Conservation (phyloP, 2,329 filamentous ascomycete species). For the Phialemonium atrogriseum region DNA sequence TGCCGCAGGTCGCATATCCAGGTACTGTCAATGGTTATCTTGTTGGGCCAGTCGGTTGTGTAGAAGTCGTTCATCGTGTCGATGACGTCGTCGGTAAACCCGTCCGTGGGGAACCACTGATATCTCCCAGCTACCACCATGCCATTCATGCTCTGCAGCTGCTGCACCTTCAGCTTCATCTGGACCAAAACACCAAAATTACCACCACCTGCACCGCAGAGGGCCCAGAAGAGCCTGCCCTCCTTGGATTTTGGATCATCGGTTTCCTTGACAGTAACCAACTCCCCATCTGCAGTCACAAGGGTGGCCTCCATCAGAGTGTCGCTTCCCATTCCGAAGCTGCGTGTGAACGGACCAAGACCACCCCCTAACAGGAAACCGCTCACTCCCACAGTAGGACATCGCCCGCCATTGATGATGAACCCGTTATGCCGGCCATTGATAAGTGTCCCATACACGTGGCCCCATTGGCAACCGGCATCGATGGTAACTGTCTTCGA, state of each 20-base stretch:
- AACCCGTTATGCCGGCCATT: slow-evolving; percentile 13
- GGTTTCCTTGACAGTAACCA: slow-evolving; percentile 10
- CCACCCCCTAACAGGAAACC: too few species aligned
- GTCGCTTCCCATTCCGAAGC: slow-evolving; percentile 26
- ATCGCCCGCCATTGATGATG: too few species aligned
- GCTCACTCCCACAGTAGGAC: too few species aligned
- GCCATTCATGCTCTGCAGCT: too few species aligned
- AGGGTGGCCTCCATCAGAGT: slow-evolving; percentile 24
- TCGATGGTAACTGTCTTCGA: too few species aligned
- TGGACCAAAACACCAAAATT: too few species aligned
- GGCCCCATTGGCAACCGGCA: slow-evolving; percentile 20
- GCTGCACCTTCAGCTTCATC: too few species aligned
- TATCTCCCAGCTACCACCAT: too few species aligned
- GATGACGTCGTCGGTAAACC: background rate
- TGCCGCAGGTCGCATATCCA: slow-evolving; percentile 8
- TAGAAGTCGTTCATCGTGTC: slow-evolving; percentile 7
- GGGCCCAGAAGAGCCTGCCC: too few species aligned
- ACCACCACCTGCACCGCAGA: too few species aligned
- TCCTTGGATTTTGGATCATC: slow-evolving; percentile 13
- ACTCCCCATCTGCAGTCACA: slow-evolving; percentile 19
- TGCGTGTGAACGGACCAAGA: slow-evolving; percentile 23
- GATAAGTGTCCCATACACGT: slow-evolving; percentile 22
- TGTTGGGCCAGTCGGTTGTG: slow-evolving; percentile 4
- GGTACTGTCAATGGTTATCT: slow-evolving; percentile 4
- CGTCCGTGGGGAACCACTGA: too few species aligned